phyloP scores from a whole-genome alignment of 306 rosid genomes.

The Prunus davidiana region DNA sequence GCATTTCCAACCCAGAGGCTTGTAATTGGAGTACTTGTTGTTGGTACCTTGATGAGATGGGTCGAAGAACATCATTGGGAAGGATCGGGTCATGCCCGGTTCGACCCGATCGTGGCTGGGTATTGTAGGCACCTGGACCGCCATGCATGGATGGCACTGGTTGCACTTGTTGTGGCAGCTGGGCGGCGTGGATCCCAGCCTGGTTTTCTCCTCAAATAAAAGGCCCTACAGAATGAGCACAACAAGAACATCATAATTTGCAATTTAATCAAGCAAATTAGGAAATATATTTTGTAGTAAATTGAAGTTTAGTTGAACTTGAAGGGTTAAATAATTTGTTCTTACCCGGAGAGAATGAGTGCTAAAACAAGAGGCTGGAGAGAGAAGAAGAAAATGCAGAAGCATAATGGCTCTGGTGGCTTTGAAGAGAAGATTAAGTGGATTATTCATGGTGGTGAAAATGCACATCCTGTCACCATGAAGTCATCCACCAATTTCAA shows the following conservation, averaged over 20 bases:
- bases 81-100: conserved; percentile 28
- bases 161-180: conserved; percentile 97
- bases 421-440: conserved; percentile 25
- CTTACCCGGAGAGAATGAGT: conserved; percentile 47
- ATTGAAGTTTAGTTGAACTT: background rate
- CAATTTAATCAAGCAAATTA: background rate
- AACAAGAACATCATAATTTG: background rate
- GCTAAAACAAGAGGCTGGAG: conserved; percentile 37
- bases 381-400: conserved; percentile 35
- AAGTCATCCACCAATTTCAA: conserved; percentile 30
- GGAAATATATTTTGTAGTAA: too few species aligned
- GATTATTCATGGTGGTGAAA: conserved; percentile 45
- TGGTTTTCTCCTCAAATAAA: conserved; percentile 56
- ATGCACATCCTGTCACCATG: conserved; percentile 25
- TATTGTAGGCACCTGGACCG: conserved; percentile 76
- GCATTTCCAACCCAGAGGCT: conserved; percentile 97
- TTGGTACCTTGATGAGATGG: conserved; percentile 46
- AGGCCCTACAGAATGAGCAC: conserved; percentile 42
- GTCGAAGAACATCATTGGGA: conserved; percentile 28
- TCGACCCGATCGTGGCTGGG: conserved; percentile 36
- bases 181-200: conserved; percentile 92
- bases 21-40: conserved; percentile 87
- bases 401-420: conserved; percentile 31
- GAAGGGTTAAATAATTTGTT: background rate
- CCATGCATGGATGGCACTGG: conserved; percentile 93